These are phyloP conservation scores for Tetrastigma voinierianum DNA, from an alignment of 164 flowering plant genomes.

Conservation along the genomic window DNA sequence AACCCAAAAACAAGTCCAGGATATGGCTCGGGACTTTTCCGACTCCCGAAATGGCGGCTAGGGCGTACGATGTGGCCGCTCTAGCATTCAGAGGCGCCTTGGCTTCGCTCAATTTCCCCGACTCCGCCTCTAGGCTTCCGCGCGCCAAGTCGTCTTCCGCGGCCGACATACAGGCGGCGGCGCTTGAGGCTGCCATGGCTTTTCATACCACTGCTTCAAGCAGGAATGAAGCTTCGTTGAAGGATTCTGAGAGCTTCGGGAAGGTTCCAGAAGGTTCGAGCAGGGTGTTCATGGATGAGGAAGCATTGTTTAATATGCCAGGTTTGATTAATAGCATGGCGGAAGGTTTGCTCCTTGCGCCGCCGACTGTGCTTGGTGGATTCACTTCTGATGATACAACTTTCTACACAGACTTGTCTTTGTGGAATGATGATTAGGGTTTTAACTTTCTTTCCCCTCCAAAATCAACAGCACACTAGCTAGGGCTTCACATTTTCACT, in stretches of 20 bases:
- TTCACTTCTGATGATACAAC: too few relatives aligned
- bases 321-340: neutral
- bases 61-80: conserved; percentile 55
- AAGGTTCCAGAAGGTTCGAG: too few relatives aligned
- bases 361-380: neutral
- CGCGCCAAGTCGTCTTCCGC: conserved; percentile 24
- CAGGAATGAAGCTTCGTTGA: neutral
- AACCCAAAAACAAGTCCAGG: conserved; percentile 37
- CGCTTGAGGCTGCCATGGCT: conserved; percentile 27
- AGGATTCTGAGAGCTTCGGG: too few relatives aligned
- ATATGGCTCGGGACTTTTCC: conserved; percentile 62
- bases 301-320: neutral
- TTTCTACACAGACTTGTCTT: too few relatives aligned
- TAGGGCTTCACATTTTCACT: too few relatives aligned
- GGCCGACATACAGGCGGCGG: conserved; percentile 27
- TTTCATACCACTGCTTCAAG: conserved; percentile 3
- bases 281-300: neutral
- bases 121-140: conserved; percentile 22
- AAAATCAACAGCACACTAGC: too few relatives aligned
- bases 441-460: too few relatives aligned
- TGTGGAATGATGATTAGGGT: too few relatives aligned
- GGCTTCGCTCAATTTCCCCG: conserved; percentile 41
- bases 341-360: neutral
- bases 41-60: conserved; percentile 54
- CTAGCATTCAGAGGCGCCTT: conserved; percentile 34